phyloP scores from a whole-genome alignment of 192 early-diverging fungal species.

The Umbelopsis sp. region DNA sequence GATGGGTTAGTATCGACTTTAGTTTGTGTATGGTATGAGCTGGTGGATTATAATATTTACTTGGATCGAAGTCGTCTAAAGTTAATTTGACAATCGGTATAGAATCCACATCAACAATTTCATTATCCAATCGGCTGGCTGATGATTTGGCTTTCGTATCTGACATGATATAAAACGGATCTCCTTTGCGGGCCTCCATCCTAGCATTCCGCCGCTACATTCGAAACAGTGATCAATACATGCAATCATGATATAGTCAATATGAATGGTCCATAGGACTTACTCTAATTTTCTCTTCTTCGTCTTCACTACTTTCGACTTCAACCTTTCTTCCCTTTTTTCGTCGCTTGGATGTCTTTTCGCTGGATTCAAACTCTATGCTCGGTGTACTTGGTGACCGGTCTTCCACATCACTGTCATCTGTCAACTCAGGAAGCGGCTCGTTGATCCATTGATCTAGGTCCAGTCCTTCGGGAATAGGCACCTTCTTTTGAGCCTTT shows the following conservation, averaged over 20 bases:
- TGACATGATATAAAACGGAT: conserved; percentile 70
- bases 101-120: conserved; percentile 67
- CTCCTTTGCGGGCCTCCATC: conserved; percentile 51
- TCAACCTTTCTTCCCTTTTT: conserved; percentile 25
- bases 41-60: background rate
- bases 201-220: conserved; percentile 49
- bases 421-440: conserved; percentile 54
- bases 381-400: conserved; percentile 6
- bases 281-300: conserved; percentile 49
- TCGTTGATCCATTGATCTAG: conserved; percentile 81
- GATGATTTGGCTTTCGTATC: conserved; percentile 38
- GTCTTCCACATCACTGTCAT: conserved; percentile 29
- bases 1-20: background rate
- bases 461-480: conserved; percentile 84
- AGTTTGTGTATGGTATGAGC: background rate
- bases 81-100: conserved; percentile 81
- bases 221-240: background rate
- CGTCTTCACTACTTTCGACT: conserved; percentile 45
- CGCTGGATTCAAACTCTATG: conserved; percentile 5
- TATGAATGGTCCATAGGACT: background rate
- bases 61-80: conserved; percentile 51
- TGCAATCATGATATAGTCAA: background rate
- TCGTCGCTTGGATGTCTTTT: conserved; percentile 20
- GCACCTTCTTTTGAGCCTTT: conserved; percentile 88
- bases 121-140: conserved; percentile 30